Base-by-base conservation (phyloP, 176 grass and related monocot genomes). In the Oryza brachyantha region DNA sequence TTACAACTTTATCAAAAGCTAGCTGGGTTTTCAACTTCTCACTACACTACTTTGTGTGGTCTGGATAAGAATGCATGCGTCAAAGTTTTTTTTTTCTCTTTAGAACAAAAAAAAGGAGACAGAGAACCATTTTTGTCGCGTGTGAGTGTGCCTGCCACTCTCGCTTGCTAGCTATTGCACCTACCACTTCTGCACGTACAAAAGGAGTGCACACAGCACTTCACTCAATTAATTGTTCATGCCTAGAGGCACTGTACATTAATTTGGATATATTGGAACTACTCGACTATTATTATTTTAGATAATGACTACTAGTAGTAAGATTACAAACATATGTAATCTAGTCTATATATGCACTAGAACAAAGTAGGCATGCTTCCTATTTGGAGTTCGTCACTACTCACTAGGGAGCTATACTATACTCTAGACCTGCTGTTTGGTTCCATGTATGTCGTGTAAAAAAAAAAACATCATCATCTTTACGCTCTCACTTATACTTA, bases 1-100 rank as follows among this genome's bases (percentile, higher is more conserved):
- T 50, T 57, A 75, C 71, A 43, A 69, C 73, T 84, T 84, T 76
- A 61, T 16, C 19, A 61, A 83, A 84, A 84, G 81, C 26, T 21
- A 84, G 81, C 26, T 21, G n/a, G 35, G 36, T 42, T 76, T 36
- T 36, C 72, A 59, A 34, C 26, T 46, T 68, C 45, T 67, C 65
- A 6, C 60, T 61, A 19, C 63, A n/a, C n/a, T n/a, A n/a, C n/a
- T n/a, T n/a, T n/a, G 61, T 83, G 21, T 43, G 35, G n/a, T n/a
- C n/a, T 76, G 59, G 81, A 76, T 83, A 83, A 75, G 72, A 61
- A 58, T 67, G 16, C 59, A 82, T 40, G 38, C 40, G 8, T 42
- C 31, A 60, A n/a, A 37, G 80, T 55, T 66, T 42, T 42, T 13
- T 12, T 42, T 55, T 66, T 42, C 13, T 13, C 40, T 42, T 42